These are phyloP conservation scores for Cadophora sp. DNA, from an alignment of 2,329 filamentous ascomycete genomes.

Conservation along the genomic window DNA sequence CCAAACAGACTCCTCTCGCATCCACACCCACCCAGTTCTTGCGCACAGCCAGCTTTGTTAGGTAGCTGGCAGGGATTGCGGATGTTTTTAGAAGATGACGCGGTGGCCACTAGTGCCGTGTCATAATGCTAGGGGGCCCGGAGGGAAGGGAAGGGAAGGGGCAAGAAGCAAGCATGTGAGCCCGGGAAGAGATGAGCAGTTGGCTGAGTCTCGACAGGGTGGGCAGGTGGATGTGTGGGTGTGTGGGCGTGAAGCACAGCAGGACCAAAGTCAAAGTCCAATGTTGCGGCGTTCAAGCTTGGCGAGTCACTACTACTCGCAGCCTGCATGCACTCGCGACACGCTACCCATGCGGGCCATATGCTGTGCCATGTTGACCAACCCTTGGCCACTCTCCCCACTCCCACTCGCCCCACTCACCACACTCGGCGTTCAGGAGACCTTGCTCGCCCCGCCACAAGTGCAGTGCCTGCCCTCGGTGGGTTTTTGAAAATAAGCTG, in stretches of 20 bases:
- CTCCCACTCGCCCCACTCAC: background rate
- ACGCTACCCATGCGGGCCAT: background rate
- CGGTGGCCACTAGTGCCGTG: constrained; percentile 31
- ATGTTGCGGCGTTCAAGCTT: constrained; percentile 26
- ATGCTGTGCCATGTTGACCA: constrained; percentile 7
- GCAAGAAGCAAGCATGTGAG: constrained; percentile 9
- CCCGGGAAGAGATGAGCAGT: background rate
- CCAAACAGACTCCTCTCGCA: constrained; percentile 1
- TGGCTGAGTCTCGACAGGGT: background rate
- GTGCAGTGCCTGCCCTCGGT: background rate
- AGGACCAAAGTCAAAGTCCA: background rate
- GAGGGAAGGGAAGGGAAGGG: constrained; percentile 13
- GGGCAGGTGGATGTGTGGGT: background rate
- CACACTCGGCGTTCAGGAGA: constrained; percentile 2
- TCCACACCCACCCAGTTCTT: background rate
- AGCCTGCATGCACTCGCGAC: background rate
- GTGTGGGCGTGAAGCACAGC: too few species aligned
- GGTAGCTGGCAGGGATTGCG: constrained; percentile 5
- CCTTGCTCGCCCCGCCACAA: constrained; percentile 8
- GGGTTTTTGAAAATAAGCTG: constrained; percentile 16
- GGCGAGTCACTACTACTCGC: background rate
- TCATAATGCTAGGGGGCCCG: constrained; percentile 31
- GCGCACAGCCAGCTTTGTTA: background rate
- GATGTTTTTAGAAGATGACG: constrained; percentile 34
- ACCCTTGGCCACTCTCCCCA: background rate